Evolutionary conservation across 129 eudicot genomes (phyloP).

Genomic region (Solidago caesia): DNA sequence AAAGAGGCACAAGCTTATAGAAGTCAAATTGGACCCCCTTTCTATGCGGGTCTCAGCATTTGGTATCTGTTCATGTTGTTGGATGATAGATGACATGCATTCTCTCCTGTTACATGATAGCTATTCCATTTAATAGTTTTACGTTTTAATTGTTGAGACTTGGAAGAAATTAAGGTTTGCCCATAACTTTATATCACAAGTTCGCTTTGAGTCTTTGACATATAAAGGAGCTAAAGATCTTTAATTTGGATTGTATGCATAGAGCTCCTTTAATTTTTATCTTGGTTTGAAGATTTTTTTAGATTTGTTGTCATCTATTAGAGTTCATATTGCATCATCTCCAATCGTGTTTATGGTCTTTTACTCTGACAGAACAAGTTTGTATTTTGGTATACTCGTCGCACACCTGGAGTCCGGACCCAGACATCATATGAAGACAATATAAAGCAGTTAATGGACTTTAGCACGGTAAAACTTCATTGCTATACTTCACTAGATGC

Average conservation of each 20-base stretch:
- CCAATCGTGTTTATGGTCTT: conserved; percentile 19
- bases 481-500: conserved; percentile 7
- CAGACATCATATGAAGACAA: conserved; percentile 96
- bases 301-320: neutral
- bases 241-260: conserved; percentile 22
- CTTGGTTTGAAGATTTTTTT: neutral
- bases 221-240: neutral
- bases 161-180: conserved; percentile 2
- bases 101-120: neutral
- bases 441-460: conserved; percentile 82
- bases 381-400: conserved; percentile 98
- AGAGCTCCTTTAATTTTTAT: conserved; percentile 9
- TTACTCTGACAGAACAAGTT: conserved; percentile 59
- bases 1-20: neutral
- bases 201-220: neutral
- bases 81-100: conserved; percentile 8
- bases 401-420: conserved; percentile 87
- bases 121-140: neutral
- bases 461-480: conserved; percentile 53
- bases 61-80: conserved; percentile 2
- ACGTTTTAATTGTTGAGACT: neutral
- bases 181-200: neutral
- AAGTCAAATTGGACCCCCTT: neutral
- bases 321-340: neutral
- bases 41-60: neutral